Evolutionary conservation across 441 rosid genomes (phyloP).

Genomic region (Biscutella laevigata): DNA sequence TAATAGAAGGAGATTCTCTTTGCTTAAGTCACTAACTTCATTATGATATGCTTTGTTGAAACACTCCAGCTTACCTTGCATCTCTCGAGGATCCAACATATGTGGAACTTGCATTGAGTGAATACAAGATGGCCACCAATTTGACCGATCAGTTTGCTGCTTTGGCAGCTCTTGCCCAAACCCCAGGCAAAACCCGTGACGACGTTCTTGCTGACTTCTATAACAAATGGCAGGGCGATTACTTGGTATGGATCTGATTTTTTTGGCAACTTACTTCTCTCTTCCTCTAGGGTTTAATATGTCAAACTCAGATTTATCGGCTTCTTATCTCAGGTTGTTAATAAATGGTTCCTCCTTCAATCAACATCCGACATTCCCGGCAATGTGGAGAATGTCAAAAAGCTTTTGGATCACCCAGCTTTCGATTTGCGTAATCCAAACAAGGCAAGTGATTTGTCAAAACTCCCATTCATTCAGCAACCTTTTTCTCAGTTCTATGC

Average conservation of each 20-base stretch:
- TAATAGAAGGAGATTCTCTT: not conserved
- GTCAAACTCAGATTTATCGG: not conserved
- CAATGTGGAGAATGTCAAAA: constrained; percentile 69
- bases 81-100: constrained; percentile 61
- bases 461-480: not conserved
- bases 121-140: constrained; percentile 76
- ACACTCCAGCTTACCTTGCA: constrained; percentile 64
- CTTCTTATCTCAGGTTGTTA: constrained; percentile 59
- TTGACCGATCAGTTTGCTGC: constrained; percentile 95
- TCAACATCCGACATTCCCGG: constrained; percentile 74
- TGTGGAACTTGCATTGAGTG: constrained; percentile 45
- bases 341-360: constrained; percentile 96
- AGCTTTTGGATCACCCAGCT: constrained; percentile 71
- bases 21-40: constrained; percentile 10
- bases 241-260: constrained; percentile 41
- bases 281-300: not conserved
- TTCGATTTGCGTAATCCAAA: constrained; percentile 90
- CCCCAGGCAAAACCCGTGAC: constrained; percentile 68
- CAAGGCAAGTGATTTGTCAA: constrained; percentile 42
- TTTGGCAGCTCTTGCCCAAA: constrained; percentile 78
- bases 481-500: not conserved
- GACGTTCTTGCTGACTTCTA: constrained; percentile 82
- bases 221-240: constrained; percentile 76
- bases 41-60: constrained; percentile 1
- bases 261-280: not conserved